phyloP scores from a whole-genome alignment of 2,329 filamentous ascomycete genomes.

The Tolypocladium inflatum region DNA sequence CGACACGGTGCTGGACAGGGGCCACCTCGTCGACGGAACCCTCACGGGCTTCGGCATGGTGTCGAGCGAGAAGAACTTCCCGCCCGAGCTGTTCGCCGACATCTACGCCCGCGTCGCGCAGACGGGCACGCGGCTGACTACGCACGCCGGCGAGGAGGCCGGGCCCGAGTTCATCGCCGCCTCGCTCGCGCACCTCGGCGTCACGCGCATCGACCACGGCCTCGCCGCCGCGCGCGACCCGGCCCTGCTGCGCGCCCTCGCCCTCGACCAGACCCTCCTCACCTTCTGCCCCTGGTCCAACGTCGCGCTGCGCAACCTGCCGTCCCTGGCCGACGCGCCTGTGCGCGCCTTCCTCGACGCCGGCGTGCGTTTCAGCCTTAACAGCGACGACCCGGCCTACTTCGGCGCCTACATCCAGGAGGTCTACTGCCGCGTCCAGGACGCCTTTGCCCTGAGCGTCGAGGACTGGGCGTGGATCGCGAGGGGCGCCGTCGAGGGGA shows the following conservation, averaged over 20 bases:
- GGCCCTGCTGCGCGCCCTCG: slow-evolving; percentile 47
- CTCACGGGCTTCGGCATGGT: slow-evolving; percentile 59
- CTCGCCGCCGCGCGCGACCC: not conserved
- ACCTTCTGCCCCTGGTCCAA: slow-evolving; percentile 70
- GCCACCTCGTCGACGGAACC: slow-evolving; percentile 33
- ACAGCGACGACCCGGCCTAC: not conserved
- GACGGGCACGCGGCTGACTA: slow-evolving; percentile 48
- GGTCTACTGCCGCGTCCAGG: slow-evolving; percentile 53
- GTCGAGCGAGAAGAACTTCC: slow-evolving; percentile 49
- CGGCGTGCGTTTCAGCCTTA: not conserved
- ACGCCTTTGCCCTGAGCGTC: slow-evolving; percentile 53
- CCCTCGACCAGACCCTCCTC: slow-evolving; percentile 46
- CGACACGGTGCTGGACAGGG: slow-evolving; percentile 18
- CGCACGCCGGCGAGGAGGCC: slow-evolving; percentile 70
- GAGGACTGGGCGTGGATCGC: slow-evolving; percentile 60
- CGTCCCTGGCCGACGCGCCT: slow-evolving; percentile 4
- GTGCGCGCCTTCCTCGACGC: not conserved
- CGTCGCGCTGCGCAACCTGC: slow-evolving; percentile 30
- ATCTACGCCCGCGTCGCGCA: slow-evolving; percentile 45
- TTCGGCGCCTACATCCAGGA: not conserved
- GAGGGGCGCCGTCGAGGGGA: slow-evolving; percentile 52
- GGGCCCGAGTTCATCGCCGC: slow-evolving; percentile 54
- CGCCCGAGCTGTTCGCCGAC: slow-evolving; percentile 50
- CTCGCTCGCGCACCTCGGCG: slow-evolving; percentile 52
- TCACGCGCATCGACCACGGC: slow-evolving; percentile 66